These are phyloP conservation scores for Scutellaria baicalensis DNA, from an alignment of 257 asterid species.

Conservation along the genomic window DNA sequence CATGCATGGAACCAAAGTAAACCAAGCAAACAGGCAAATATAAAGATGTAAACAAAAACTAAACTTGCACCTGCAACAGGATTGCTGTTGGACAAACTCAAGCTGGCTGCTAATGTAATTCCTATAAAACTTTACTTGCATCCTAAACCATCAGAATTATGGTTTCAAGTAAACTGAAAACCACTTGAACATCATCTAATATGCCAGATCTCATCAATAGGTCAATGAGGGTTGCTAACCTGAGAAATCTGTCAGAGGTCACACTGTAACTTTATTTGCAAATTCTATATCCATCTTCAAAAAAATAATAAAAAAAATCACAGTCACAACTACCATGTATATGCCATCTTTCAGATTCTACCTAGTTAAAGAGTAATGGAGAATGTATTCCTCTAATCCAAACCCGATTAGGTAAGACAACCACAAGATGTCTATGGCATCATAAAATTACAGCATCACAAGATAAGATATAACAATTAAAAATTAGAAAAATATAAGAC, in stretches of 20 bases:
- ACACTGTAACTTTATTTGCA: background rate
- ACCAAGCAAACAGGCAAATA: background rate
- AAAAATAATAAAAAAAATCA: background rate
- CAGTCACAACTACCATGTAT: background rate
- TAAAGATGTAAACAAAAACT: background rate
- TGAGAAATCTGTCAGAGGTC: slow-evolving; percentile 1
- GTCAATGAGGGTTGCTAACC: background rate
- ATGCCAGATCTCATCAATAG: background rate
- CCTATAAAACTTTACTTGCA: background rate
- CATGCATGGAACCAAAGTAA: background rate
- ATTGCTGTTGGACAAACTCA: background rate
- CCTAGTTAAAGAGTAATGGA: background rate
- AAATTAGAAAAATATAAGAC: background rate
- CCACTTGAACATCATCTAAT: background rate
- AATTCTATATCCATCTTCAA: background rate
- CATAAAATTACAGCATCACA: background rate
- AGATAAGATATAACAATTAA: background rate
- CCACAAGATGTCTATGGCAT: background rate
- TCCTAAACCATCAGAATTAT: background rate
- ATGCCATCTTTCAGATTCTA: slow-evolving; percentile 6
- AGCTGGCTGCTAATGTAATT: background rate
- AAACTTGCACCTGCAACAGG: background rate
- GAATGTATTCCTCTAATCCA: background rate
- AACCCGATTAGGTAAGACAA: background rate
- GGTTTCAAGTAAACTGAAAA: background rate